Evolutionary conservation across 495 filamentous ascomycete genomes (phyloP).

Genomic region (Penicillium turbatum): DNA sequence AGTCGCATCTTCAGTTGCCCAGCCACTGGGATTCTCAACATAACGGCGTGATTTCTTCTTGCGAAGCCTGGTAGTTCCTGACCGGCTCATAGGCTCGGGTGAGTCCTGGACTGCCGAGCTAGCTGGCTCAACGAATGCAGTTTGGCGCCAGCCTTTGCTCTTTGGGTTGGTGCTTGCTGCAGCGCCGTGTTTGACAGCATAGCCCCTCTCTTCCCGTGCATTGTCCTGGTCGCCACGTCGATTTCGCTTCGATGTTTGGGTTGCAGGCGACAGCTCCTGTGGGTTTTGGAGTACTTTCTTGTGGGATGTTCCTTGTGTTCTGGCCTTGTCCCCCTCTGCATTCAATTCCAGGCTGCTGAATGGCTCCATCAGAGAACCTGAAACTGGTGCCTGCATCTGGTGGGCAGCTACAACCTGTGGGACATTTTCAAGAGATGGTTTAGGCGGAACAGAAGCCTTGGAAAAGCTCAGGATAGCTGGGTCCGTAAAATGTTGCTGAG

Average conservation of each 20-base stretch:
- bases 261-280: slow-evolving; percentile 17
- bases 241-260: slow-evolving; percentile 25
- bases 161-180: slow-evolving; percentile 41
- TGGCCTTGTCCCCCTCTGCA: slow-evolving; percentile 14
- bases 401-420: neutral
- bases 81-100: slow-evolving; percentile 20
- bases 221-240: slow-evolving; percentile 37
- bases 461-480: slow-evolving; percentile 52
- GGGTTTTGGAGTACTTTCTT: slow-evolving; percentile 17
- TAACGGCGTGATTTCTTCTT: slow-evolving; percentile 54
- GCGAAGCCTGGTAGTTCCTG: slow-evolving; percentile 38
- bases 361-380: slow-evolving; percentile 37
- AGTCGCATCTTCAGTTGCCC: slow-evolving; percentile 94
- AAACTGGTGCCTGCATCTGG: slow-evolving; percentile 19
- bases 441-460: slow-evolving; percentile 24
- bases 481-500: slow-evolving; percentile 44
- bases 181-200: slow-evolving; percentile 31
- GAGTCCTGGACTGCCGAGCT: slow-evolving; percentile 17
- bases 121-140: slow-evolving; percentile 64
- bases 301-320: slow-evolving; percentile 8
- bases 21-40: slow-evolving; percentile 70
- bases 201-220: slow-evolving; percentile 8
- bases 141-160: slow-evolving; percentile 77
- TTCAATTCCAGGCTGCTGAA: slow-evolving; percentile 42
- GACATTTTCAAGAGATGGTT: slow-evolving; percentile 4